A percentile compares a stretch with the other conserved stretches of the same genome.
phyloP scores from a whole-genome alignment of 2,329 filamentous ascomycete genomes.

The Trichothecium sympodiale region DNA sequence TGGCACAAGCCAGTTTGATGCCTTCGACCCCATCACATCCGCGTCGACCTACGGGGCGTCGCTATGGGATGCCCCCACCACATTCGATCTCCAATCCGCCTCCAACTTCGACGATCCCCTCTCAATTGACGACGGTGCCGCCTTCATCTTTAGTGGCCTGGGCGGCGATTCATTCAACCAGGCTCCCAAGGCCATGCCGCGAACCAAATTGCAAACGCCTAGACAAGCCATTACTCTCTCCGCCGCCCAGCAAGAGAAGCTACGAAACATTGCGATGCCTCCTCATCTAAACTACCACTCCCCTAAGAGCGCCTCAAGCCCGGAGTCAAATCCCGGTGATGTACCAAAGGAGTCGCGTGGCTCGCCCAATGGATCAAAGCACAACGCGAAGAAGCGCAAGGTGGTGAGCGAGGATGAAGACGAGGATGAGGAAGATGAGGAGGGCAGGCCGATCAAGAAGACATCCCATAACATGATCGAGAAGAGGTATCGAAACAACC shows the following conservation, averaged over 20 bases:
- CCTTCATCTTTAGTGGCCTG: conserved; percentile 16
- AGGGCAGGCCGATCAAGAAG: conserved; percentile 60
- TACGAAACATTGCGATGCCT: conserved; percentile 55
- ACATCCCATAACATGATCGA: conserved; percentile 98
- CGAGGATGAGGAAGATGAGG: conserved; percentile 45
- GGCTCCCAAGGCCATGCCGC: conserved; percentile 9
- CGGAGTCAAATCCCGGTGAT: conserved; percentile 41
- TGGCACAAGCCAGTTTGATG: conserved; percentile 35
- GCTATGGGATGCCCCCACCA: conserved; percentile 22
- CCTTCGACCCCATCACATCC: conserved; percentile 28
- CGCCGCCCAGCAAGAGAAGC: conserved; percentile 47
- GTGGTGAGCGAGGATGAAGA: conserved; percentile 44
- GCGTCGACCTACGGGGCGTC: conserved; percentile 22
- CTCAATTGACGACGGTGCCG: conserved; percentile 22
- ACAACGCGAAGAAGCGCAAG: conserved; percentile 55
- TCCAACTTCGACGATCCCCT: conserved; percentile 20
- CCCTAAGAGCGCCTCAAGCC: conserved; percentile 46
- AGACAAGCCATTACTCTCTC: conserved; percentile 25
- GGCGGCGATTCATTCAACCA: neutral
- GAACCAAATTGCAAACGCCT: too few relatives aligned
- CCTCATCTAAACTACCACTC: conserved; percentile 49
- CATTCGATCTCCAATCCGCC: conserved; percentile 22
- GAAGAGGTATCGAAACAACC: conserved; percentile 89
- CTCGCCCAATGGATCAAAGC: conserved; percentile 21
- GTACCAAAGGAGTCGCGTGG: conserved; percentile 24